These are phyloP conservation scores for Parachaetomium inaequale DNA, from an alignment of 495 filamentous ascomycete genomes.

Conservation along the genomic window DNA sequence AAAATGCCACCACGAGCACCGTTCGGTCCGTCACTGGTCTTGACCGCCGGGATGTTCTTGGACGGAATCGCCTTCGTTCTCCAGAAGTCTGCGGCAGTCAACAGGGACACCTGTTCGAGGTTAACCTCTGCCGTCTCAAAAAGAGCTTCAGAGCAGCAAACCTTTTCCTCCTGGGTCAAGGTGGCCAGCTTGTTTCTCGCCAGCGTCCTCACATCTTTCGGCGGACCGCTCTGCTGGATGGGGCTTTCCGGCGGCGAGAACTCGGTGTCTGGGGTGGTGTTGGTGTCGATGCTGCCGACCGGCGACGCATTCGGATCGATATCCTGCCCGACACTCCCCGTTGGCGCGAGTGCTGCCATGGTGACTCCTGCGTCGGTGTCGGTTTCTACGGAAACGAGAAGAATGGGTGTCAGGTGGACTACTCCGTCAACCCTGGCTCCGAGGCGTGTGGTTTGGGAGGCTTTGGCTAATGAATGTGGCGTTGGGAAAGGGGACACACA, in stretches of 20 bases:
- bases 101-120: slow-evolving; percentile 50
- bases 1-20: slow-evolving; percentile 71
- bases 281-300: slow-evolving; percentile 39
- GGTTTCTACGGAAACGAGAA: neutral
- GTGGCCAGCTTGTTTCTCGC: slow-evolving; percentile 43
- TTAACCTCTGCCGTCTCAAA: slow-evolving; percentile 23
- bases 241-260: slow-evolving; percentile 50
- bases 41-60: slow-evolving; percentile 66
- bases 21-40: slow-evolving; percentile 75
- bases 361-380: neutral
- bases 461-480: neutral
- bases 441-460: neutral
- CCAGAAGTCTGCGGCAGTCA: slow-evolving; percentile 74
- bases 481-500: slow-evolving; percentile 10
- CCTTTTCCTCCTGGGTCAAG: slow-evolving; percentile 55
- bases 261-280: slow-evolving; percentile 48
- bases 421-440: neutral
- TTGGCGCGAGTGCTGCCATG: slow-evolving; percentile 19
- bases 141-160: slow-evolving; percentile 21
- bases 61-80: slow-evolving; percentile 64
- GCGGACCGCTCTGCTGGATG: slow-evolving; percentile 27
- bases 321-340: slow-evolving; percentile 29
- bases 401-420: neutral
- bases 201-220: slow-evolving; percentile 34
- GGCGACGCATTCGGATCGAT: slow-evolving; percentile 41